These are phyloP conservation scores for Pontederia crassipes DNA, from an alignment of 176 grass and related monocot genomes.

Conservation along the genomic window DNA sequence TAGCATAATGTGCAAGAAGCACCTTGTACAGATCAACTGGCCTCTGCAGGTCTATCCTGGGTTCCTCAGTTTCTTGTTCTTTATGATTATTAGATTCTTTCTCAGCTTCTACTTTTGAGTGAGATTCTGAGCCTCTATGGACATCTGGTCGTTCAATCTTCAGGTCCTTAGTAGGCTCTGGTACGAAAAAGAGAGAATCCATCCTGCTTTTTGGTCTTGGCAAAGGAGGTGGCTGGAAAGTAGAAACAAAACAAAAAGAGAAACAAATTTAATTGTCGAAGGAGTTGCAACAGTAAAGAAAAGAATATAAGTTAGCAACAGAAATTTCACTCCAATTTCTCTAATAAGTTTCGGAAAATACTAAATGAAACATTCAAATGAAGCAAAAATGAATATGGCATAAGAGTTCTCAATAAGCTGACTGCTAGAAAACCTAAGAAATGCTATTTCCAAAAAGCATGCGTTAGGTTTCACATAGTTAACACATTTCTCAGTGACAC, in stretches of 20 bases:
- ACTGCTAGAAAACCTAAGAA: no score
- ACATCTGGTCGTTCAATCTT: conserved; percentile 34
- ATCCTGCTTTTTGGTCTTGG: conserved; percentile 78
- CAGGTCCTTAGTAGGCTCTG: conserved; percentile 46
- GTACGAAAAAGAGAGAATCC: conserved; percentile 69
- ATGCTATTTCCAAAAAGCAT: no score
- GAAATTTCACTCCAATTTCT: no score
- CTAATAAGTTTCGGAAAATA: no score
- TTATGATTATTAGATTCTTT: conserved; percentile 12
- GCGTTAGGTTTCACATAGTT: no score
- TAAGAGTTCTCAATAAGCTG: no score
- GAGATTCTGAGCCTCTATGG: conserved; percentile 32
- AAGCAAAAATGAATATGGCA: no score
- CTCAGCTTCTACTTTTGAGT: conserved; percentile 26
- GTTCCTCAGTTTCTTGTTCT: conserved; percentile 36
- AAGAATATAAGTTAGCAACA: no score
- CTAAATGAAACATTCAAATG: no score
- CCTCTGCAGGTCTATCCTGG: conserved; percentile 38
- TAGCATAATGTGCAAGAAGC: background rate
- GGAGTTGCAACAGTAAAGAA: no score
- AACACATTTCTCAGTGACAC: no score
- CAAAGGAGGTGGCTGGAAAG: conserved; percentile 63
- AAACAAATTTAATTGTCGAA: conserved; percentile 12
- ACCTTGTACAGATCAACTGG: conserved; percentile 98
- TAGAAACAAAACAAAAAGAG: conserved; percentile 24